Base-by-base conservation (phyloP, 208 protist genomes). In the Vickermania spadyakhi region DNA sequence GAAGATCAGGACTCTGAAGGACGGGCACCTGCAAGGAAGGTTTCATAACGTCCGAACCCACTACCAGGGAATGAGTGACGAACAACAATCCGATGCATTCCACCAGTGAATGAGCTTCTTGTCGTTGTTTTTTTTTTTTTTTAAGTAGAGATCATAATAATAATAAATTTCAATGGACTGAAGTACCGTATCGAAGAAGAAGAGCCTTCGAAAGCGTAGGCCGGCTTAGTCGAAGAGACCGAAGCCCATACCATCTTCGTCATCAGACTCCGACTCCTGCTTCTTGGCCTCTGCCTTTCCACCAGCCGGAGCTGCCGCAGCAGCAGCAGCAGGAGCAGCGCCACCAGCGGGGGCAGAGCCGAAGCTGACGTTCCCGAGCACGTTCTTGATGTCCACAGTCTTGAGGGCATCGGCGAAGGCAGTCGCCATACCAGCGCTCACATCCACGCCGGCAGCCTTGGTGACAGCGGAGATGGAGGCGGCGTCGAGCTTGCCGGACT, bases 211-310 rank as follows among this genome's bases (percentile, higher is more conserved):
- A n/a, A n/a, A n/a, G n/a, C n/a, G n/a, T n/a, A n/a, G n/a, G 18
- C 11, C 18, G 21, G 21, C 51, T 86, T 93, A 94, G 87, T 93
- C 85, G 65, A 93, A 91, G 53, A 91, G 79, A 75, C 84, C 86
- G 59, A 95, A 88, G 70, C 84, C 84, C 77, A 90, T 91, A 50
- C 89, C 84, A 67, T 91, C 86, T 56, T 92, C 86, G 22, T 70
- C 89, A 69, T 93, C 83, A 72, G 90, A 79, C 64, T 84, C 81
- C 52, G 70, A 54, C 59, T 89, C 73, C 68, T 85, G 21, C 51
- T 55, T 66, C 54, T 72, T 62, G 28, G 66, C 65, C 23, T 36
- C 68, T 2, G 77, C 75, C 42, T 83, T 71, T n/a, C n/a, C n/a
- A 21, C 76, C 68, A 41, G 74, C 71, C 2, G 68, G 75, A 58